Conservation (phyloP, 306 rosid genomes). For the Acacia crassicarpa region DNA sequence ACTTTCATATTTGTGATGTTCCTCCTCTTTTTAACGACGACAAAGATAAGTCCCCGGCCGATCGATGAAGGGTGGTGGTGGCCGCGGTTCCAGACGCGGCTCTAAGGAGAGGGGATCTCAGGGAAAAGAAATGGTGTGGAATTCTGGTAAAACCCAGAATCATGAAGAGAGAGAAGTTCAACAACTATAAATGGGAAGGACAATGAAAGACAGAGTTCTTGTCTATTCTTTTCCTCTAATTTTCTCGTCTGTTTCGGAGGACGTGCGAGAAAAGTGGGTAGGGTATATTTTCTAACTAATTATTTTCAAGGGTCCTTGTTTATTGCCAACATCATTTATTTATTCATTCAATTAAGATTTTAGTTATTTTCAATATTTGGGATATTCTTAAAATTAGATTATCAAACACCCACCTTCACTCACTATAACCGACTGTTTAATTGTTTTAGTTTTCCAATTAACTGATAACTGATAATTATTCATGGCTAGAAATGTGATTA, state of each 20-base stretch:
- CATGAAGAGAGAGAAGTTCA: constrained; percentile 6
- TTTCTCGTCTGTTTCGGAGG: background rate
- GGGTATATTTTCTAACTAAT: background rate
- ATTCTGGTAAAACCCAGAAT: constrained; percentile 18
- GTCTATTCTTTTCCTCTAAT: constrained; percentile 6
- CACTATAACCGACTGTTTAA: too few species aligned
- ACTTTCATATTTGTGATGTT: constrained; percentile 28
- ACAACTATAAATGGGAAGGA: background rate
- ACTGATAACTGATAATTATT: too few species aligned
- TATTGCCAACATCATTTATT: too few species aligned
- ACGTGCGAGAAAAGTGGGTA: background rate
- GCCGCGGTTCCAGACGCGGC: constrained; percentile 13
- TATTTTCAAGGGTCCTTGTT: background rate
- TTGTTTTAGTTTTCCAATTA: too few species aligned
- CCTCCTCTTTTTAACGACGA: background rate
- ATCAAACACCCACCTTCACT: too few species aligned
- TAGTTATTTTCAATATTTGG: background rate
- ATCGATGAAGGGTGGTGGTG: background rate
- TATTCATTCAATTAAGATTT: too few species aligned
- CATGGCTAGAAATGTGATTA: too few species aligned
- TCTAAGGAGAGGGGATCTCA: background rate
- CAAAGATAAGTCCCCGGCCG: background rate
- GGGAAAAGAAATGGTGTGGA: background rate
- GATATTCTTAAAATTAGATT: background rate
- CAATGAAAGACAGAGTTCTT: background rate